Conservation (phyloP, 306 rosid genomes). For the Rosa rugosa region DNA sequence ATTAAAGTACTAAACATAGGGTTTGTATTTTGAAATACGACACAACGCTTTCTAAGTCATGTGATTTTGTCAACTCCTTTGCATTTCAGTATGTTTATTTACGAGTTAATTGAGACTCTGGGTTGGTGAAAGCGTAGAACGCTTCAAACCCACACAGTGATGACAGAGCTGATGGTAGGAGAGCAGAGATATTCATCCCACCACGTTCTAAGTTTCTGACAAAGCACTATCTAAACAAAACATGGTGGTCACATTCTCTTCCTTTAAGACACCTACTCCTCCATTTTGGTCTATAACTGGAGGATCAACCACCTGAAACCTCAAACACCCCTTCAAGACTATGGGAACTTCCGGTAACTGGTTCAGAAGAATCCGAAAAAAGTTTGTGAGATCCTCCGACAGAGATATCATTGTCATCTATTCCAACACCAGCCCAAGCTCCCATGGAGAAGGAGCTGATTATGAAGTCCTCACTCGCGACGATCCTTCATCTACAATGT, state of each 20-base stretch:
- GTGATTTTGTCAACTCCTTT: background rate
- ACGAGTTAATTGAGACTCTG: constrained; percentile 6
- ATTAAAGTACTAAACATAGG: no score
- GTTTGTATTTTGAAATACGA: no score
- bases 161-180: background rate
- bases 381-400: constrained; percentile 37
- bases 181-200: constrained; percentile 23
- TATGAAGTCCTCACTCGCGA: constrained; percentile 10
- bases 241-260: constrained; percentile 58
- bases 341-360: constrained; percentile 52
- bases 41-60: no score
- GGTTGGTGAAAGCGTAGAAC: constrained; percentile 3
- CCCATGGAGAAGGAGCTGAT: constrained; percentile 24
- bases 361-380: constrained; percentile 45
- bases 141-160: constrained; percentile 9
- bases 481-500: constrained; percentile 10
- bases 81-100: background rate
- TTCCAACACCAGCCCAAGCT: constrained; percentile 25
- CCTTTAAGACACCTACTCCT: constrained; percentile 47
- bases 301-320: constrained; percentile 6
- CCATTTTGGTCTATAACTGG: background rate
- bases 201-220: constrained; percentile 38
- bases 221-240: constrained; percentile 15
- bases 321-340: constrained; percentile 1
- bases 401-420: constrained; percentile 34